Conservation (phyloP, 1,139 yeast species). For the Eremothecium gossypii region DNA sequence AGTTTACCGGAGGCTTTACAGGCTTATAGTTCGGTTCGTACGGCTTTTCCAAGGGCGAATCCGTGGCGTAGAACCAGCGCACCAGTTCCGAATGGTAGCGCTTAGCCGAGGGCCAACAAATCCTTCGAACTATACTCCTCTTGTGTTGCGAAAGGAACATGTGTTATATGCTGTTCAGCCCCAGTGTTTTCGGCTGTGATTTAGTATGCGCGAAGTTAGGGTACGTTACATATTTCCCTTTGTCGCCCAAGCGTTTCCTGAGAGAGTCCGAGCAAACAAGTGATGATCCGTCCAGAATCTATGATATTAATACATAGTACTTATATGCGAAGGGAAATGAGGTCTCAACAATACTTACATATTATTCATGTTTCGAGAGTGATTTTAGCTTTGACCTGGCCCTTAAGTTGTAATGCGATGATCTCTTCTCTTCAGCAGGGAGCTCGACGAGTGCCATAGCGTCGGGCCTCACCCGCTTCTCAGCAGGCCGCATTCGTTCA, state of each 20-base stretch:
- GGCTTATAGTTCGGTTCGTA: slow-evolving; percentile 43
- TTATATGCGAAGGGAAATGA: no score
- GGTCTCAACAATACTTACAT: no score
- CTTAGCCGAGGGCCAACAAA: not conserved
- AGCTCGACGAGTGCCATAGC: slow-evolving; percentile 15
- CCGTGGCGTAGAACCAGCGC: slow-evolving; percentile 77
- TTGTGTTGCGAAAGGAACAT: no score
- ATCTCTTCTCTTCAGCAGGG: slow-evolving; percentile 24
- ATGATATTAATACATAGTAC: no score
- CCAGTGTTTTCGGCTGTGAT: no score
- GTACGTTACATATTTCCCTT: no score
- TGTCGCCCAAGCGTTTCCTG: no score
- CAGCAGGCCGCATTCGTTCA: slow-evolving; percentile 19
- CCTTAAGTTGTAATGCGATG: slow-evolving; percentile 27
- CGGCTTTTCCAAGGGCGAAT: slow-evolving; percentile 64
- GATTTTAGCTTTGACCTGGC: slow-evolving; percentile 24
- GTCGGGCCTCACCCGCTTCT: slow-evolving; percentile 24
- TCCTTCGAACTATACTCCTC: no score
- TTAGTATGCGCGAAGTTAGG: no score
- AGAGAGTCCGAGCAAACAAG: no score
- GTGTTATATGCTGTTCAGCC: no score
- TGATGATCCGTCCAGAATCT: no score
- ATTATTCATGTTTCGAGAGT: slow-evolving; percentile 3
- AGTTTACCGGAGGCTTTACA: slow-evolving; percentile 46
- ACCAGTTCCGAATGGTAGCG: not conserved